Conservation (phyloP, 2,329 filamentous ascomycete genomes). For the Nemania serpens region DNA sequence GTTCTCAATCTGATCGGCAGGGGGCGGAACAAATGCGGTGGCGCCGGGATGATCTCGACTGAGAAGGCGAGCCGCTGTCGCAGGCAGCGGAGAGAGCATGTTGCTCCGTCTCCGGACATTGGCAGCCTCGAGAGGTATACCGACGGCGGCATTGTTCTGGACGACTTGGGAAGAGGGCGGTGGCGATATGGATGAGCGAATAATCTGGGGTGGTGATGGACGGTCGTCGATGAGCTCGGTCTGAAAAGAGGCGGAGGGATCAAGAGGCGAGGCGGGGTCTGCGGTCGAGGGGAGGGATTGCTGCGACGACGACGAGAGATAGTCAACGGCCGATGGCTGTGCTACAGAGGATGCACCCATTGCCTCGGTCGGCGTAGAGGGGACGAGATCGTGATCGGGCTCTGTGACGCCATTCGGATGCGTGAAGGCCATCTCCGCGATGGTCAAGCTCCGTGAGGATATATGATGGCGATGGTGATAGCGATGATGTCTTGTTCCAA, state of each 20-base stretch:
- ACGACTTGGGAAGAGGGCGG: slow-evolving; percentile 60
- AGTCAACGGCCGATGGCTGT: slow-evolving; percentile 16
- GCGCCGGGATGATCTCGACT: slow-evolving; percentile 22
- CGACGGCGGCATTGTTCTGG: slow-evolving; percentile 37
- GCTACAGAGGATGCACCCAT: slow-evolving; percentile 8
- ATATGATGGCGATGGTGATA: no score
- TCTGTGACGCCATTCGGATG: slow-evolving; percentile 38
- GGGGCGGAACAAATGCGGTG: slow-evolving; percentile 53
- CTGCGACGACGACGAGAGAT: slow-evolving; percentile 53
- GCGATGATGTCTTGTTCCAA: no score
- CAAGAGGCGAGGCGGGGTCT: slow-evolving; percentile 57
- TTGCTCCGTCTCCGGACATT: slow-evolving; percentile 51
- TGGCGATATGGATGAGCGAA: slow-evolving; percentile 63
- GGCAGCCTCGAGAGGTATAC: slow-evolving; percentile 40
- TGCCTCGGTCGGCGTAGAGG: slow-evolving; percentile 36
- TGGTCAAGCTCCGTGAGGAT: slow-evolving; percentile 27
- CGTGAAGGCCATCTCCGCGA: slow-evolving; percentile 43
- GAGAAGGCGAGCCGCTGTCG: slow-evolving; percentile 44
- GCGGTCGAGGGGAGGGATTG: slow-evolving; percentile 63
- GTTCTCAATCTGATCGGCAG: slow-evolving; percentile 54
- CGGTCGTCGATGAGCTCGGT: slow-evolving; percentile 56
- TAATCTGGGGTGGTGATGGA: slow-evolving; percentile 48
- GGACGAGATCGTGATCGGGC: slow-evolving; percentile 33
- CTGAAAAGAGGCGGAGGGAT: slow-evolving; percentile 54
- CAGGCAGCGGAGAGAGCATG: slow-evolving; percentile 60